Percentiles rank a stretch among this genome's conserved stretches.
These are phyloP conservation scores for Sclerotinia glacialis DNA, from an alignment of 2,329 filamentous ascomycete genomes.

Conservation along the genomic window DNA sequence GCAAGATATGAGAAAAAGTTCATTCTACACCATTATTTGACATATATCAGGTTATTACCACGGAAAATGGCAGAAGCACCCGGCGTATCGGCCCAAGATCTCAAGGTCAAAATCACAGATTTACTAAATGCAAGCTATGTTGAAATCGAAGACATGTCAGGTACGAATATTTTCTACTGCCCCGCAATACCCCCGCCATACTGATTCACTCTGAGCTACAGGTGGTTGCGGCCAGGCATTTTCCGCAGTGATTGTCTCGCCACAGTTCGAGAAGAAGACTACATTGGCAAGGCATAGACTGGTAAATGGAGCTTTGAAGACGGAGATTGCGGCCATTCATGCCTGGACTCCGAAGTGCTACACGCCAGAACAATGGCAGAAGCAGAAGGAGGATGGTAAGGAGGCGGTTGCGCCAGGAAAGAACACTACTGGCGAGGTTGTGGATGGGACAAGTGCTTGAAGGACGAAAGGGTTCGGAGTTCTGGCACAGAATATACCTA, in stretches of 20 bases:
- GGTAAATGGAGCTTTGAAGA: slow-evolving; percentile 65
- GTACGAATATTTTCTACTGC: slow-evolving; percentile 49
- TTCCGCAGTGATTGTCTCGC: slow-evolving; percentile 65
- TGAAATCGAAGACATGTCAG: slow-evolving; percentile 88
- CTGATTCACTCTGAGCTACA: slow-evolving; percentile 38
- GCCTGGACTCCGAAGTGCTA: slow-evolving; percentile 75
- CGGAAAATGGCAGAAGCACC: slow-evolving; percentile 51
- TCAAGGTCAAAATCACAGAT: slow-evolving; percentile 66
- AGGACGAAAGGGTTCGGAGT: background rate
- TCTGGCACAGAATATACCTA: slow-evolving; percentile 11
- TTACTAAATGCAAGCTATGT: slow-evolving; percentile 75
- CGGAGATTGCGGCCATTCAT: slow-evolving; percentile 71
- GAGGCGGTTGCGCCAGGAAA: slow-evolving; percentile 36
- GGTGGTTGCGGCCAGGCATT: slow-evolving; percentile 70
- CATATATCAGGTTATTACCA: slow-evolving; percentile 4
- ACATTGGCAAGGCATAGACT: slow-evolving; percentile 66
- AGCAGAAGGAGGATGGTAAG: slow-evolving; percentile 47
- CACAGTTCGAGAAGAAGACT: slow-evolving; percentile 56
- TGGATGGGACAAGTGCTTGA: slow-evolving; percentile 38
- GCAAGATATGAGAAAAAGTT: slow-evolving; percentile 7
- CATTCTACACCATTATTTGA: background rate
- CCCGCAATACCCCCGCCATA: slow-evolving; percentile 22
- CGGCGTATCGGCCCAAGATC: slow-evolving; percentile 68
- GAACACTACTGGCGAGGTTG: slow-evolving; percentile 37
- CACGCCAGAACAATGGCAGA: slow-evolving; percentile 72